Evolutionary conservation across 1,139 yeast genomes (phyloP), one percentile per base, ranked within the genome.

Genomic region (Eremothecium cymbalariae): DNA sequence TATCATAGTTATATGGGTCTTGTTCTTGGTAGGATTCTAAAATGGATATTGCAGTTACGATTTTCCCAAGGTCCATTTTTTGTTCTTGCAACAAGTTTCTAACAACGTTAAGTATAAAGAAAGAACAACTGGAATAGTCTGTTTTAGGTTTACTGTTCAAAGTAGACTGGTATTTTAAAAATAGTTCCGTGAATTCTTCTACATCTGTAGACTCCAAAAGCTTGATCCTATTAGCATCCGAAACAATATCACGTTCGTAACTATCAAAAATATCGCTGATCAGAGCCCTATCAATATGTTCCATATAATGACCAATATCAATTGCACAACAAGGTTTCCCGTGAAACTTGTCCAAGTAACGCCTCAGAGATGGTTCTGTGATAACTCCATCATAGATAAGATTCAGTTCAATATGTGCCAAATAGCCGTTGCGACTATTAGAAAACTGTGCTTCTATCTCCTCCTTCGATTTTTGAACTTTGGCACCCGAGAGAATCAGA

Each of bases 271-370:
- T 33, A 2, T 30, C 18, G 17, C 26, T 23, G 5, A 47, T 17
- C 15, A 26, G 17, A 3, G 26, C 35, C 6, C 28, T 17, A 20
- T 46, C 32, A 2, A 53, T 22, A 9, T 37, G 8, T 2, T 34
- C 32, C 12, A 12, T 21, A 23, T 50, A 51, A 19, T 41, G 37
- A 11, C 29, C 21, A 13, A 57, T 23, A 37, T 57, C 62, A 20
- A 44, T 30, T 5, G 45, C 27, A 39, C 57, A 54, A 32, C 61
- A 55, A 9, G 57, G 54, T 33, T 56, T 57, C 23, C 53, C 46
- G 33, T 55, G 55, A 30, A 43, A 53, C 21, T 43, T 45, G 8
- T 41, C 41, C 15, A 56, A 33, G 32, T 55, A 57, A 22, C 38
- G 37, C 2, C 25, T 15, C 16, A 57, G 28, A 5, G 53, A 36